Evolutionary conservation across 2,329 filamentous ascomycete species (phyloP), one percentile per base, ranked within the genome.

Genomic region (Clonostachys rhizophaga): DNA sequence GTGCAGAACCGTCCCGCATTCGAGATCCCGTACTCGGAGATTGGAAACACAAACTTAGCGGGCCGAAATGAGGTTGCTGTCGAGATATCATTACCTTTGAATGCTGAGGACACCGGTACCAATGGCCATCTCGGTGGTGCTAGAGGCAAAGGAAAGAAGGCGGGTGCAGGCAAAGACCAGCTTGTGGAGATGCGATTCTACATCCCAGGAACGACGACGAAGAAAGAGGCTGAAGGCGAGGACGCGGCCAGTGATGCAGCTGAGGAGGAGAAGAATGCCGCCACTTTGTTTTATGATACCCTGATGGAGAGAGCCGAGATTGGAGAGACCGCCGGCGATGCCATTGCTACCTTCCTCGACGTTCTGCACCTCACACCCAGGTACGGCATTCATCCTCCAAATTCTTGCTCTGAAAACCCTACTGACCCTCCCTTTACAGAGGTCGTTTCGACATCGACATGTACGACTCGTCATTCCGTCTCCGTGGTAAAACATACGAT

Each of bases 371-470:
- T 99, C 61, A 99, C 94, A 12, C 94, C 94, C 53, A 89, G 88
- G 88, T 89, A 71, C 34, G 24, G 61, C 60, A 16, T 56, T 16
- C 17, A n/a, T 3, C 18, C 34, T 13, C 20, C 20, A 6, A 36
- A 24, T 41, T 2, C 16, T 9, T 44, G 18, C 60, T 68, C 13
- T n/a, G 36, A 39, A 39, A 39, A n/a, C 11, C 36, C 6, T n/a
- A 5, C 14, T 18, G 7, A 39, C 53, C 67, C 50, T 42, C 39
- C 44, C 6, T 44, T 40, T 52, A 51, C 69, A 91, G 94, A 87
- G 95, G 94, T 66, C 92, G 94, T 56, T 99, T 99, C 78, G 94
- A 97, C 67, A 96, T 99, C 71, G 94, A 99, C 68, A 96, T 99
- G 87, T 99, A 99, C 79, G 94, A 97, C 68, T 86, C 84, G 14